Evolutionary conservation across 192 early-diverging fungal genomes (phyloP).

Genomic region (Entomortierella beljakovae): DNA sequence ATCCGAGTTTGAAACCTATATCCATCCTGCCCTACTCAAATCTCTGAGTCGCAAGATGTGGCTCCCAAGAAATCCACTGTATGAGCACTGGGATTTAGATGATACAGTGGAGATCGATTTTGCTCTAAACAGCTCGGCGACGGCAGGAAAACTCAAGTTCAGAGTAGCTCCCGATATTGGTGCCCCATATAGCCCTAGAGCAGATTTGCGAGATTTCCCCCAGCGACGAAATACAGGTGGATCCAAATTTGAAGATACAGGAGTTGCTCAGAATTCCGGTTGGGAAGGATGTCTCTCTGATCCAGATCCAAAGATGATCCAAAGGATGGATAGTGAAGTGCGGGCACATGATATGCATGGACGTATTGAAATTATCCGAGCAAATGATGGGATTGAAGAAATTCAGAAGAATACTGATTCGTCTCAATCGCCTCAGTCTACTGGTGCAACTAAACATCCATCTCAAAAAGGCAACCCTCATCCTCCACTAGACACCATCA

Average conservation of each 20-base stretch:
- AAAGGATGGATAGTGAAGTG: neutral
- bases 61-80: conserved; percentile 54
- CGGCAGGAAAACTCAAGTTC: conserved; percentile 8
- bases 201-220: neutral
- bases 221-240: conserved; percentile 9
- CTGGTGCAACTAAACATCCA: neutral
- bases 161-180: conserved; percentile 12
- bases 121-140: conserved; percentile 37
- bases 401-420: too few species aligned
- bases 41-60: conserved; percentile 54
- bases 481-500: neutral
- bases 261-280: conserved; percentile 5
- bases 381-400: neutral
- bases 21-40: conserved; percentile 57
- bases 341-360: neutral
- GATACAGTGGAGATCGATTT: conserved; percentile 55
- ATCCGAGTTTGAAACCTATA: conserved; percentile 57
- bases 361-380: neutral
- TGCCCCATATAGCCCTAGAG: conserved; percentile 5
- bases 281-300: conserved; percentile 32
- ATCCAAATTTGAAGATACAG: conserved; percentile 11
- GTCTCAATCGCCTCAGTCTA: neutral
- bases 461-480: neutral
- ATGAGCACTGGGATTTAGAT: conserved; percentile 48
- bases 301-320: neutral